Conservation (phyloP, 1,284 basidiomycete species). For the Agaricales sp. region DNA sequence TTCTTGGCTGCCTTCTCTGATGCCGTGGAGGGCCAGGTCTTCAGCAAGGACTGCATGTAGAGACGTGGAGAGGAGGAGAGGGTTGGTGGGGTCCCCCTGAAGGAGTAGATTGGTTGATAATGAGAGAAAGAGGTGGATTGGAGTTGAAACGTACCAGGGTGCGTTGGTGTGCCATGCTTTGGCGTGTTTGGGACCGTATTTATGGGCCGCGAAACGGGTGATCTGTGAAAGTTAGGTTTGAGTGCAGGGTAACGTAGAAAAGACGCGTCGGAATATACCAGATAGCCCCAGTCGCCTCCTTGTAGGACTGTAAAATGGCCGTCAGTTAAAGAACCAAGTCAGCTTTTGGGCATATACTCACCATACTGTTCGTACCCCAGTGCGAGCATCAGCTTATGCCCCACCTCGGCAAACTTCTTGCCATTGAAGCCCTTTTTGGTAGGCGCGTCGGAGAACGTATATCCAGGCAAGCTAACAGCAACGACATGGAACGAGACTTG, state of each 20-base stretch:
- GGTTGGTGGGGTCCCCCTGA: constrained; percentile 17
- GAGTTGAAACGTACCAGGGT: constrained; percentile 16
- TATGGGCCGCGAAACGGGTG: constrained; percentile 19
- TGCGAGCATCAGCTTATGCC: constrained; percentile 39
- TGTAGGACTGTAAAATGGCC: constrained; percentile 31
- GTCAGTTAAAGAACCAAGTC: constrained; percentile 5
- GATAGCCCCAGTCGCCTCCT: constrained; percentile 42
- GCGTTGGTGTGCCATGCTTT: constrained; percentile 32
- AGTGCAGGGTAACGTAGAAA: constrained; percentile 7
- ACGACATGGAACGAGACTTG: constrained; percentile 51
- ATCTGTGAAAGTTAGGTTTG: constrained; percentile 16
- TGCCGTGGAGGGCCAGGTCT: constrained; percentile 17
- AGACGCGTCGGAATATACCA: constrained; percentile 21
- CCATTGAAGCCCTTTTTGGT: constrained; percentile 21
- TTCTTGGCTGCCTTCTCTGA: constrained; percentile 25
- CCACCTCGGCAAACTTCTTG: constrained; percentile 31
- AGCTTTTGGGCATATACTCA: constrained; percentile 12
- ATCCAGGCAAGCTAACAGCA: constrained; percentile 42
- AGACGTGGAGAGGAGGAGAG: constrained; percentile 20
- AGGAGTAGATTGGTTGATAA: not conserved
- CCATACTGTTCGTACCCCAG: constrained; percentile 46
- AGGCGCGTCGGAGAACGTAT: constrained; percentile 39
- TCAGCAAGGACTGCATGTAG: constrained; percentile 19
- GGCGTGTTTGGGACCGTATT: constrained; percentile 24
- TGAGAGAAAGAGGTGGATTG: not conserved